Evolutionary conservation across 2,329 filamentous ascomycete species (phyloP), one percentile per base, ranked within the genome.

Genomic region (Cladorrhinum sp.): DNA sequence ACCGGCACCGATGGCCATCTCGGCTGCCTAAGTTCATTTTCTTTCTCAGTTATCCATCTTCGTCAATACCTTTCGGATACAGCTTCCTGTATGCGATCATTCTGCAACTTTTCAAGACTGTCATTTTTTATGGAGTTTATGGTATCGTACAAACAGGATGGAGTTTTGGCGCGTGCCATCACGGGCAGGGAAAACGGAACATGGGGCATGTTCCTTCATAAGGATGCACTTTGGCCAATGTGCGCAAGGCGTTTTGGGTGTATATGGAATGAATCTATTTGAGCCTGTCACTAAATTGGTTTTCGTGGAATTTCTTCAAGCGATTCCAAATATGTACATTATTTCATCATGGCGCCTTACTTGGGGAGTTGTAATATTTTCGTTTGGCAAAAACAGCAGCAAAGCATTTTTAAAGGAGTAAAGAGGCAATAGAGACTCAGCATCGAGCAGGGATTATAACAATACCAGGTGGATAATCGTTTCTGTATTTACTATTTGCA

Each of bases 1-100:
- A 6, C 81, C 83, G 0, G 78, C 76, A 27, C 67, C 66, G 4
- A 54, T 65, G 1, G 41, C 63, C 3, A 60, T 65, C 22, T 52
- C 62, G 2, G 65, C 60, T 50, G 63, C 58, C 23, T 67, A 53
- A 60, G 16, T 9, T 23, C n/a, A 18, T 10, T 48, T 49, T 48
- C 27, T 18, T n/a, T 41, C 18, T 45, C n/a, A 12, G n/a, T 29
- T 12, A 58, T 57, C 27, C 51, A 13, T 32, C 22, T 24, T 29
- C 24, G 41, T 32, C n/a, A 38, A 27, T 9, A 24, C 9, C 23
- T 45, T 55, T 32, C 25, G 25, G 22, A 38, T 29, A 55, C 29
- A 36, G 52, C n/a, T 16, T 41, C 32, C 52, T 18, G 41, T 45
- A 45, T 45, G 20, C 16, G 18, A 12, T n/a, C 41, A 18, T 45